These are phyloP conservation scores for Suhomyces guaymorum DNA, from an alignment of 1,139 yeast species.

Conservation along the genomic window DNA sequence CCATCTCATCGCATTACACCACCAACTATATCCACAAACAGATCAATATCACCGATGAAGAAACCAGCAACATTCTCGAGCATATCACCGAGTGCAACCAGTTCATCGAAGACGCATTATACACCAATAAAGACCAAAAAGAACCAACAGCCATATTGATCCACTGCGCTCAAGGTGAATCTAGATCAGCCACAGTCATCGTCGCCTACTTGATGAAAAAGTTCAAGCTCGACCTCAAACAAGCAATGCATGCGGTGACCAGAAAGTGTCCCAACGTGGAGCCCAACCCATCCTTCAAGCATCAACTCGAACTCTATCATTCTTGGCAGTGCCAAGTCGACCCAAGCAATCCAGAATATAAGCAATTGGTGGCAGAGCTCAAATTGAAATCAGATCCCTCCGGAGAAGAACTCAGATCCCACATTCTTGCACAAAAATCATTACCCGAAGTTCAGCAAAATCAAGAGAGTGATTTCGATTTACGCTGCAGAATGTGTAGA, in stretches of 20 bases:
- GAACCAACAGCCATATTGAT: conserved; percentile 39
- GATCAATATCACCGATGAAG: conserved; percentile 69
- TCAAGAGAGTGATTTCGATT: conserved; percentile 25
- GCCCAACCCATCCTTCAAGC: conserved; percentile 78
- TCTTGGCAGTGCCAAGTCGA: conserved; percentile 33
- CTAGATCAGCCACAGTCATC: conserved; percentile 73
- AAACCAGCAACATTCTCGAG: conserved; percentile 61
- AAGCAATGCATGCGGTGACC: conserved; percentile 71
- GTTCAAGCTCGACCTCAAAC: conserved; percentile 56
- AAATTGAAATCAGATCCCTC: conserved; percentile 31
- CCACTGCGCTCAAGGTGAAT: conserved; percentile 86
- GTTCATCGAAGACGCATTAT: conserved; percentile 68
- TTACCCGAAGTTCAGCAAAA: background rate
- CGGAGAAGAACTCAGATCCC: conserved; percentile 20
- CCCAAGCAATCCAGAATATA: conserved; percentile 24
- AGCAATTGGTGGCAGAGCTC: conserved; percentile 28
- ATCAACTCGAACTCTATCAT: conserved; percentile 66
- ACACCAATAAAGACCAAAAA: conserved; percentile 23
- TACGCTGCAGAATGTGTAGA: conserved; percentile 74
- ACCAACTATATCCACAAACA: conserved; percentile 56
- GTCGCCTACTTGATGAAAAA: conserved; percentile 80
- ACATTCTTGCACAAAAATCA: conserved; percentile 17
- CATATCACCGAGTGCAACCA: conserved; percentile 58
- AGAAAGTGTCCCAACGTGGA: conserved; percentile 58
- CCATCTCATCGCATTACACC: conserved; percentile 53